Evolutionary conservation across 306 rosid species (phyloP), one percentile per base, ranked within the genome.

Genomic region (Cercis canadensis): DNA sequence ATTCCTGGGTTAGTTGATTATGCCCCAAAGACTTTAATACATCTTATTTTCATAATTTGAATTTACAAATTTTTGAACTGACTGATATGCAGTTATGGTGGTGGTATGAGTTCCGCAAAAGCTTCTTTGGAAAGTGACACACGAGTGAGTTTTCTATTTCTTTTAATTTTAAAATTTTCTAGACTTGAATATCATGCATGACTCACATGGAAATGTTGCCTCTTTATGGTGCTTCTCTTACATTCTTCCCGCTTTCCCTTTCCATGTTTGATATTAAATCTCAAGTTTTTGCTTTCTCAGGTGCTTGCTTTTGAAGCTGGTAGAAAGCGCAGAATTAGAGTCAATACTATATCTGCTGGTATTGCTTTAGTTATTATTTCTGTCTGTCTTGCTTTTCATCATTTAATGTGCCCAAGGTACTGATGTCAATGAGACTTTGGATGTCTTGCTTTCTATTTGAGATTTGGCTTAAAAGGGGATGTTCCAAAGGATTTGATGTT

Each of bases 31-130:
- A 52, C 52, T 62, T 36, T 50, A 6, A 43, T 40, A 32, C n/a
- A n/a, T n/a, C 49, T 13, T 5, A 8, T 53, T 69, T 44, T 68
- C 58, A 19, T 67, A 62, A 55, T 47, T 36, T 51, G 46, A 1
- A 61, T 18, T 70, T 55, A 54, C 13, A 67, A 45, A 63, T 62
- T 31, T 59, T 47, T n/a, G n/a, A 43, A 55, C 70, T 64, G 60
- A 18, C 57, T 65, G 9, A 57, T 65, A 36, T 65, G 36, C 81
- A 94, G 98, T 69, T 94, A 94, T 62, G 98, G 98, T 74, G 97
- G 98, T 32, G 98, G 98, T 49, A 94, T 94, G 98, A 94, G 98
- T 82, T 90, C 98, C 78, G 98, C 98, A 44, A 94, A 94, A 81
- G 97, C 98, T 72, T 96, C 96, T 33, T 79, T 94, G 62, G 98